These are phyloP conservation scores for Fraxinus quadrangulata DNA, from an alignment of 257 asterid genomes.

Conservation along the genomic window DNA sequence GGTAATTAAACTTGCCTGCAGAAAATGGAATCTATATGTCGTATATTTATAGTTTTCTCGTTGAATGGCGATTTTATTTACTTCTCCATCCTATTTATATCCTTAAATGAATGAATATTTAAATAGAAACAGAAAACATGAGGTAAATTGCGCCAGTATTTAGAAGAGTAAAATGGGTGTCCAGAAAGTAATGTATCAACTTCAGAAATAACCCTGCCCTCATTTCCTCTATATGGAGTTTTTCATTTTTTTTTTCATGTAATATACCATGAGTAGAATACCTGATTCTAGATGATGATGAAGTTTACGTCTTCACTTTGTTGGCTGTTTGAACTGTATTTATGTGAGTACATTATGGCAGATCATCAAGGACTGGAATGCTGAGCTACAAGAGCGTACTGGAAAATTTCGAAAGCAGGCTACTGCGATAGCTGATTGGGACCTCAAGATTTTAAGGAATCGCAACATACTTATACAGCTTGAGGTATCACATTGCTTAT, in stretches of 20 bases:
- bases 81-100: neutral
- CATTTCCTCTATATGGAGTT: neutral
- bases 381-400: constrained; percentile 92
- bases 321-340: constrained; percentile 11
- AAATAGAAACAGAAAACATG: neutral
- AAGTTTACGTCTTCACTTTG: constrained; percentile 6
- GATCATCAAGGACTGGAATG: constrained; percentile 97
- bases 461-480: constrained; percentile 90
- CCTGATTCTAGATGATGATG: neutral
- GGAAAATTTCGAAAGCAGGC: constrained; percentile 88
- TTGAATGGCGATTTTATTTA: too few relatives aligned
- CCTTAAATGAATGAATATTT: neutral
- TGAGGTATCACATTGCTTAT: constrained; percentile 57
- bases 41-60: neutral
- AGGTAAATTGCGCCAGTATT: neutral
- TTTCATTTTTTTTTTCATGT: neutral
- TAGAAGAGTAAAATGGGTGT: neutral
- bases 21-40: neutral
- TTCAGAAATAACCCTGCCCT: neutral
- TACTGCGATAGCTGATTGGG: constrained; percentile 98
- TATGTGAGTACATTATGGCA: constrained; percentile 33
- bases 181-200: neutral
- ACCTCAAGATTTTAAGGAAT: constrained; percentile 83
- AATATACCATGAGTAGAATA: neutral
- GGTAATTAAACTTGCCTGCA: constrained; percentile 47